These are phyloP conservation scores for Magnaporthiopsis incrustans DNA, from an alignment of 2,329 filamentous ascomycete genomes.

Conservation along the genomic window DNA sequence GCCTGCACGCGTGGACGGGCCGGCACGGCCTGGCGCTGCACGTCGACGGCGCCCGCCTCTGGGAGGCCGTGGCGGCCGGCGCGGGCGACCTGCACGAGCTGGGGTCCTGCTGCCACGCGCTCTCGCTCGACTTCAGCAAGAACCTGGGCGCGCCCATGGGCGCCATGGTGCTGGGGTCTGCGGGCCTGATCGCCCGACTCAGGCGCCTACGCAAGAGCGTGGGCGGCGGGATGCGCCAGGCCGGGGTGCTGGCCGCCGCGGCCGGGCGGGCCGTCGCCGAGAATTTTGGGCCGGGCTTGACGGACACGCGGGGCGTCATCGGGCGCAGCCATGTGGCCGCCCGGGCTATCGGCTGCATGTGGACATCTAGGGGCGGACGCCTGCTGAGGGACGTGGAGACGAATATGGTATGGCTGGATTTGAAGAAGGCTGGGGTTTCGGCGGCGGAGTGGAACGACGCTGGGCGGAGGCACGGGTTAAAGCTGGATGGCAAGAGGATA, in stretches of 20 bases:
- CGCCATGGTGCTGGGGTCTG: slow-evolving; percentile 35
- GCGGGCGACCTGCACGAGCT: slow-evolving; percentile 33
- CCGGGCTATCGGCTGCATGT: slow-evolving; percentile 50
- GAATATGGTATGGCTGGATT: slow-evolving; percentile 84
- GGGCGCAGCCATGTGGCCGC: slow-evolving; percentile 53
- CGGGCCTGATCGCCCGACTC: slow-evolving; percentile 54
- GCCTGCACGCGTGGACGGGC: slow-evolving; percentile 64
- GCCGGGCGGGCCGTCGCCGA: slow-evolving; percentile 72
- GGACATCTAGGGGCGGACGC: slow-evolving; percentile 62
- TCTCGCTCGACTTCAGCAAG: slow-evolving; percentile 52
- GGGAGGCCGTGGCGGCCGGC: slow-evolving; percentile 39
- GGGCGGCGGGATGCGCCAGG: slow-evolving; percentile 70
- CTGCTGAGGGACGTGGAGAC: slow-evolving; percentile 66
- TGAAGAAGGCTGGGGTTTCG: slow-evolving; percentile 48
- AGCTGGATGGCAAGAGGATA: slow-evolving; percentile 30
- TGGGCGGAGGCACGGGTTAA: slow-evolving; percentile 33
- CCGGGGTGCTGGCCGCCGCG: slow-evolving; percentile 67
- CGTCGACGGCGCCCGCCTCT: slow-evolving; percentile 43
- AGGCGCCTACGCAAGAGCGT: slow-evolving; percentile 75
- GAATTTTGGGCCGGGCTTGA: slow-evolving; percentile 56
- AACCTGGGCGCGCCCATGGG: slow-evolving; percentile 45
- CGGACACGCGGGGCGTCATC: slow-evolving; percentile 54
- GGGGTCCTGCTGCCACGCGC: slow-evolving; percentile 39
- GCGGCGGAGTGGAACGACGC: slow-evolving; percentile 28
- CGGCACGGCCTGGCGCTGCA: slow-evolving; percentile 36